A percentile compares a stretch with the other conserved stretches of the same genome.
phyloP scores from a whole-genome alignment of 2,329 filamentous ascomycete species.

The Colletotrichum coccodes region DNA sequence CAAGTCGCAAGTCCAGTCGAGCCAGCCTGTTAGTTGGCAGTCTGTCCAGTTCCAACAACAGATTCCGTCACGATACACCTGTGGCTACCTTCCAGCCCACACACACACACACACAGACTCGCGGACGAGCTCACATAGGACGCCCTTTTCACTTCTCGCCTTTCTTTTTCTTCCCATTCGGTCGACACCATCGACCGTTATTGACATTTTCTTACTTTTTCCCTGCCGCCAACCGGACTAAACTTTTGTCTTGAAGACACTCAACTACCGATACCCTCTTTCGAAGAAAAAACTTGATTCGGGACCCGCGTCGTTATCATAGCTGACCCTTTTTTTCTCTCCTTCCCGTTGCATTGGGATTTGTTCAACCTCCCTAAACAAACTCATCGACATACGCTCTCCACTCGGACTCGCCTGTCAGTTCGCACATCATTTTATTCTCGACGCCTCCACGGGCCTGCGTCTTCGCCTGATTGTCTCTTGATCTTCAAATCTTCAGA shows the following conservation, averaged over 20 bases:
- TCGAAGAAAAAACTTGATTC: not conserved
- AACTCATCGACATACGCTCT: constrained; percentile 14
- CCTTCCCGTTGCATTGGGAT: not conserved
- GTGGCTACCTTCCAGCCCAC: not conserved
- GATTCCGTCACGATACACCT: not conserved
- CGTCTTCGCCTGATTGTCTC: constrained; percentile 36
- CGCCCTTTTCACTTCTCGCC: constrained; percentile 25
- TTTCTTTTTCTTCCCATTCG: constrained; percentile 16
- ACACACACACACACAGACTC: not conserved
- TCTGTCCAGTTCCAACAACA: not conserved
- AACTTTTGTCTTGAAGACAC: constrained; percentile 20
- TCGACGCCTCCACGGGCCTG: constrained; percentile 14
- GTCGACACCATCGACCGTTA: constrained; percentile 5
- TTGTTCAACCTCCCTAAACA: not conserved
- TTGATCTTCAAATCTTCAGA: constrained; percentile 36
- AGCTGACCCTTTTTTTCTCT: not conserved
- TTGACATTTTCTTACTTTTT: constrained; percentile 12
- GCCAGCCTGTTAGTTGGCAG: not conserved
- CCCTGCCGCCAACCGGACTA: not conserved
- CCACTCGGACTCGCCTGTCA: constrained; percentile 28
- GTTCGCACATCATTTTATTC: constrained; percentile 31
- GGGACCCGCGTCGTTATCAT: not conserved
- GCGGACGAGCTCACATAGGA: not conserved
- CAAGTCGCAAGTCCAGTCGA: not conserved
- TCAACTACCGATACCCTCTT: not conserved